A percentile compares a stretch with the other conserved stretches of the same genome.
Conservation (phyloP, 2,329 filamentous ascomycete species). For the Scorias spongiosa region DNA sequence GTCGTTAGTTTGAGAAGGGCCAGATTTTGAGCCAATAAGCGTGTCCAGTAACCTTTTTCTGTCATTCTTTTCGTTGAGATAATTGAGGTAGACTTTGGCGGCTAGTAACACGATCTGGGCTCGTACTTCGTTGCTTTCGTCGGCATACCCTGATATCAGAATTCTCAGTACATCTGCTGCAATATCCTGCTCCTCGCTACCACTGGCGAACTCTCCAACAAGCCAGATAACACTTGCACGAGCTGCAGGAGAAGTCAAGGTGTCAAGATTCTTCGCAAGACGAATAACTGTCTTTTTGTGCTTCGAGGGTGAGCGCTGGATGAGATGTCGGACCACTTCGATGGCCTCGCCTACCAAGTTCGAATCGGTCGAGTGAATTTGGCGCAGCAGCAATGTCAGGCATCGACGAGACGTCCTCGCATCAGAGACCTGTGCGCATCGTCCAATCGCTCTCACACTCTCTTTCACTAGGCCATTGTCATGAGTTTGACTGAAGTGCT, state of each 20-base stretch:
- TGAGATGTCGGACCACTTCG: slow-evolving; percentile 88
- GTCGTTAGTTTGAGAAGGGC: slow-evolving; percentile 10
- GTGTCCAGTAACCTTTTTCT: slow-evolving; percentile 19
- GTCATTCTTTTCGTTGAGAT: slow-evolving; percentile 49
- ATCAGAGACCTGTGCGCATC: slow-evolving; percentile 68
- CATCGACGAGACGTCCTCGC: slow-evolving; percentile 58
- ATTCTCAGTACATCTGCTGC: slow-evolving; percentile 86
- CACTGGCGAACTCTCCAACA: slow-evolving; percentile 82
- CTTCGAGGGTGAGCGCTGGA: slow-evolving; percentile 71
- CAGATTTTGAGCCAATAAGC: slow-evolving; percentile 4
- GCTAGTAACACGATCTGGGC: slow-evolving; percentile 82
- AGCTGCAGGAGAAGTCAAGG: slow-evolving; percentile 72
- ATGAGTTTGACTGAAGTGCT: slow-evolving; percentile 70
- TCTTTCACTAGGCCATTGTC: slow-evolving; percentile 72
- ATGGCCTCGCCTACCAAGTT: slow-evolving; percentile 82
- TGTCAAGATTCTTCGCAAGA: slow-evolving; percentile 80
- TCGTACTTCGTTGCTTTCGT: slow-evolving; percentile 74
- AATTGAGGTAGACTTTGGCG: slow-evolving; percentile 91
- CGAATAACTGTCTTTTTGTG: slow-evolving; percentile 78
- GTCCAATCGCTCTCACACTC: slow-evolving; percentile 80
- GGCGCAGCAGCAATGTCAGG: slow-evolving; percentile 64
- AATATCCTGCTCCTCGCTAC: slow-evolving; percentile 65
- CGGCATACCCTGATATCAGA: slow-evolving; percentile 66
- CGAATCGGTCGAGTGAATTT: slow-evolving; percentile 78
- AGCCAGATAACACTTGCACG: slow-evolving; percentile 95